These are phyloP conservation scores for Thalia dealbata DNA, from an alignment of 176 grass and related monocot genomes.

Conservation along the genomic window DNA sequence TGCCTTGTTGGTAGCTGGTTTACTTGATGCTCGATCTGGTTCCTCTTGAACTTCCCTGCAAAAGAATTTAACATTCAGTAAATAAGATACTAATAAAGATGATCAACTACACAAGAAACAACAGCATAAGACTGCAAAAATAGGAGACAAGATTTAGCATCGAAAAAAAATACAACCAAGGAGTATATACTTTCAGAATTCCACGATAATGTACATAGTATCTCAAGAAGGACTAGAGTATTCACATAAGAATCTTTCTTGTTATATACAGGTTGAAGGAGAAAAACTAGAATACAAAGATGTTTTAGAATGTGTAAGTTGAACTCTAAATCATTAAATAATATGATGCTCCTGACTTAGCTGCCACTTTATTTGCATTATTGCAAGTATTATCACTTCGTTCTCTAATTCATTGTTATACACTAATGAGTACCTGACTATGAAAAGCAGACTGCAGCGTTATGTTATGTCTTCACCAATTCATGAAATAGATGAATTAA, in stretches of 20 bases:
- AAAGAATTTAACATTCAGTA: conserved; percentile 21
- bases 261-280: too few species aligned
- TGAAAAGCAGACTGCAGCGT: not conserved
- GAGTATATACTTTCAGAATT: not conserved
- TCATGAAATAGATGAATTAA: not conserved
- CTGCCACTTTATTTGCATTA: too few species aligned
- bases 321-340: too few species aligned
- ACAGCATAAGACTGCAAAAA: not conserved
- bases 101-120: not conserved
- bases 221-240: too few species aligned
- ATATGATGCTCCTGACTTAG: too few species aligned
- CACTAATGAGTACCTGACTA: not conserved
- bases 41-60: conserved; percentile 49
- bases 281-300: too few species aligned
- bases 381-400: too few species aligned
- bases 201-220: too few species aligned
- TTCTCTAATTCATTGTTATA: not conserved
- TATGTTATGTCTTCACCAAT: not conserved
- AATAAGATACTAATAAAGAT: not conserved
- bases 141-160: not conserved
- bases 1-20: conserved; percentile 26
- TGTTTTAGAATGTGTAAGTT: too few species aligned
- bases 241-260: too few species aligned
- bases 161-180: not conserved
- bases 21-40: conserved; percentile 28